These are phyloP conservation scores for Ceratocystis ficicola DNA, from an alignment of 2,329 filamentous ascomycete genomes.

Conservation along the genomic window DNA sequence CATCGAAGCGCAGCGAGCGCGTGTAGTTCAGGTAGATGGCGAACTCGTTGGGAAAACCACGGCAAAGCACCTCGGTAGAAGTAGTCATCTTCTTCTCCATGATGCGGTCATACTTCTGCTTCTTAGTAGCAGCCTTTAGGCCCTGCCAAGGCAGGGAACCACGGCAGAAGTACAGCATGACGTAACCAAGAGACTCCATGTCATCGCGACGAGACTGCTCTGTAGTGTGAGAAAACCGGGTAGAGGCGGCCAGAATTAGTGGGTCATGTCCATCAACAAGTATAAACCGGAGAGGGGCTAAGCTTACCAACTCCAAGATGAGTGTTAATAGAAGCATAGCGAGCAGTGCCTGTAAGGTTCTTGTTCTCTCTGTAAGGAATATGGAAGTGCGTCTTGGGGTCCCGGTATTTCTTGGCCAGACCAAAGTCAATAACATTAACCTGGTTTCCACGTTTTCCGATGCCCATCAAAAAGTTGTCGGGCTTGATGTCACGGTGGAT, in stretches of 20 bases:
- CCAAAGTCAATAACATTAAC: conserved; percentile 99
- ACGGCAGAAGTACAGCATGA: conserved; percentile 99
- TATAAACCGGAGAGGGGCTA: neutral
- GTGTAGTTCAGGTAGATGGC: conserved; percentile 99
- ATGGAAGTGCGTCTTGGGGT: conserved; percentile 99
- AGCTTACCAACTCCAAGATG: conserved; percentile 79
- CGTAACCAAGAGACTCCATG: conserved; percentile 97
- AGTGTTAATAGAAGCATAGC: conserved; percentile 98
- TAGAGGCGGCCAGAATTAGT: neutral
- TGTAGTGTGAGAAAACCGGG: conserved; percentile 2
- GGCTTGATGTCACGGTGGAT: conserved; percentile 99
- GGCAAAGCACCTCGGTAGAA: conserved; percentile 94
- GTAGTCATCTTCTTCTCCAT: conserved; percentile 99
- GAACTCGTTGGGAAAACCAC: conserved; percentile 98
- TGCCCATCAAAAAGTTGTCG: conserved; percentile 99
- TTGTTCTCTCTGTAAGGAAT: conserved; percentile 99
- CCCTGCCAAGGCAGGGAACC: conserved; percentile 98
- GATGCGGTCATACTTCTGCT: conserved; percentile 99
- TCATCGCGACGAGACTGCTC: conserved; percentile 98
- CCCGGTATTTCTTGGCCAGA: conserved; percentile 98
- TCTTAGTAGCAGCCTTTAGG: conserved; percentile 95
- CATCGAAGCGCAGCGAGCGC: conserved; percentile 93
- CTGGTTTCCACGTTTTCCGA: conserved; percentile 97
- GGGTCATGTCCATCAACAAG: no score
- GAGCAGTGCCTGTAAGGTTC: conserved; percentile 96